Evolutionary conservation across 176 grass and related monocot genomes (phyloP).

Genomic region (Alopecurus myosuroides): DNA sequence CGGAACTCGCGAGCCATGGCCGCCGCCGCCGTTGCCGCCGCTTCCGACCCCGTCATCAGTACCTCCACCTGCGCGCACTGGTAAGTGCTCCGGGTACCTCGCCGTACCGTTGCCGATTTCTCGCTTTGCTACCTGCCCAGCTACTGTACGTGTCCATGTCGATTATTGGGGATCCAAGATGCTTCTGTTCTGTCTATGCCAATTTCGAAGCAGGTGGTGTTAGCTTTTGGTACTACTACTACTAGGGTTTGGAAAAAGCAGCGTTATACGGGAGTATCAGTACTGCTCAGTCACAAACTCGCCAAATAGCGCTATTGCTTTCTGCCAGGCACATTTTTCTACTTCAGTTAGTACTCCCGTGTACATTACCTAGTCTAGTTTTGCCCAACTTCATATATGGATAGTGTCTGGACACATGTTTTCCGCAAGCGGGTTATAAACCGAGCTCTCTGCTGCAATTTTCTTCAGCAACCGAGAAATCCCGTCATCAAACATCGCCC

Average conservation of each 20-base stretch:
- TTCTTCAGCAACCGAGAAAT: slow-evolving; percentile 45
- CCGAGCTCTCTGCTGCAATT: background rate
- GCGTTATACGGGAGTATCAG: background rate
- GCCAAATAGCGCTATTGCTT: background rate
- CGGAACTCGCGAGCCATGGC: background rate
- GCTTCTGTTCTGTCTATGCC: background rate
- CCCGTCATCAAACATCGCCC: slow-evolving; percentile 45
- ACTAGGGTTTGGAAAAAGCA: background rate
- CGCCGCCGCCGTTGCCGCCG: background rate
- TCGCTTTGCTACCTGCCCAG: background rate
- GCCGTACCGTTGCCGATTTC: background rate
- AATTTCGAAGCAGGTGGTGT: background rate
- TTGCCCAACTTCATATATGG: background rate
- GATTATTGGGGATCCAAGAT: background rate
- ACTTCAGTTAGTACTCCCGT: background rate
- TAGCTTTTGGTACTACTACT: background rate
- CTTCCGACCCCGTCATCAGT: slow-evolving; percentile 5
- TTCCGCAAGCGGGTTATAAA: background rate
- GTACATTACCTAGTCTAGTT: background rate
- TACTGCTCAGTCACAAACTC: background rate
- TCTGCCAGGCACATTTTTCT: background rate
- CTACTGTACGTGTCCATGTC: background rate
- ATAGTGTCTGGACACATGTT: background rate
- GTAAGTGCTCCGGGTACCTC: slow-evolving; percentile 8
- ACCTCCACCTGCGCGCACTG: slow-evolving; percentile 65